phyloP scores from a whole-genome alignment of 1,284 basidiomycete species.

The Trichosporon asahii region DNA sequence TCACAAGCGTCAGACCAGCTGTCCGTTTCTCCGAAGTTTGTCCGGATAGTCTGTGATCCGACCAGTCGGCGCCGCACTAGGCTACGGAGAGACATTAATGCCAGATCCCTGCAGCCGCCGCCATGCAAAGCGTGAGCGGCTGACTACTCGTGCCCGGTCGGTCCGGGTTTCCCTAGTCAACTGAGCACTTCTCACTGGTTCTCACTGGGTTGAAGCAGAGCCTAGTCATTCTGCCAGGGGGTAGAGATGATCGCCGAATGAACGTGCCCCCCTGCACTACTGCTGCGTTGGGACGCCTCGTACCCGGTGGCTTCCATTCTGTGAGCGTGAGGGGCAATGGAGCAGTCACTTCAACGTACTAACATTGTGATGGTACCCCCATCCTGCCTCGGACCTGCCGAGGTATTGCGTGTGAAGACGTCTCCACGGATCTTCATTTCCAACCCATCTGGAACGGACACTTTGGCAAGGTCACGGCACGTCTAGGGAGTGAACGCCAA shows the following conservation, averaged over 20 bases:
- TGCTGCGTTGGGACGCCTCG: neutral
- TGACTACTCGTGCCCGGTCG: neutral
- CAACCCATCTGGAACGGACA: neutral
- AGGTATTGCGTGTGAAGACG: neutral
- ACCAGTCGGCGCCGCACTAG: no score
- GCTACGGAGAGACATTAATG: neutral
- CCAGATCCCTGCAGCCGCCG: neutral
- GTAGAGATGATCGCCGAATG: neutral
- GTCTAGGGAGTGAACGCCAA: no score
- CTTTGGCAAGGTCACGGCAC: no score
- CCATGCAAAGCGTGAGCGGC: neutral
- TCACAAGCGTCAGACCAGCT: neutral
- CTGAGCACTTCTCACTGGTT: no score
- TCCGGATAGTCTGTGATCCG: no score
- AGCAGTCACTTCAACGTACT: neutral
- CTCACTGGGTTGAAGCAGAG: no score
- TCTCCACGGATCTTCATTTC: neutral
- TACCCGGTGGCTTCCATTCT: neutral
- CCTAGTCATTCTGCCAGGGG: no score
- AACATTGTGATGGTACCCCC: neutral
- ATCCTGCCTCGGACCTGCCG: neutral
- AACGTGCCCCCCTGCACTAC: neutral
- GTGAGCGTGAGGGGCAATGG: neutral
- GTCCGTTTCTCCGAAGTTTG: neutral
- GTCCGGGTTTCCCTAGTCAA: no score